A percentile compares a stretch with the other conserved stretches of the same genome.
These are phyloP conservation scores for Pinus tabuliformis DNA, from an alignment of 75 land plant species.

Conservation along the genomic window DNA sequence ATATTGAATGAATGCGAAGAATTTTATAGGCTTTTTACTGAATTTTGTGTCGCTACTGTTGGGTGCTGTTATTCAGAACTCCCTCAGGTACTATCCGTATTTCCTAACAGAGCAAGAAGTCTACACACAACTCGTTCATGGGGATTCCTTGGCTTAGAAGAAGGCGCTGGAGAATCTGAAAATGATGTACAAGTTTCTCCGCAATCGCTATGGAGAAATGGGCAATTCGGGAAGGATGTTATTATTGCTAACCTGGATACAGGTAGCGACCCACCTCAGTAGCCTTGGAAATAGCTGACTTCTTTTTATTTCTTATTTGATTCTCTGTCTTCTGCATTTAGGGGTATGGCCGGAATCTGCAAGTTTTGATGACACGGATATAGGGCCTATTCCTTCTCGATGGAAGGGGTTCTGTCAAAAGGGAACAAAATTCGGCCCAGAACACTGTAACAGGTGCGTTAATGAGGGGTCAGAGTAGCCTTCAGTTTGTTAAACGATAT, in stretches of 20 bases:
- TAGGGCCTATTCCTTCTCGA: slow-evolving; percentile 51
- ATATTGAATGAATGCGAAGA: not conserved
- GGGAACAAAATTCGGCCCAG: not conserved
- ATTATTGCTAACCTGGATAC: slow-evolving; percentile 40
- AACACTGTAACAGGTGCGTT: too few relatives aligned
- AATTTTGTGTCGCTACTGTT: too few relatives aligned
- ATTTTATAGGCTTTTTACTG: not conserved
- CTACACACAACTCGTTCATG: slow-evolving; percentile 11
- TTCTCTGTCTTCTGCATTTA: slow-evolving; percentile 1
- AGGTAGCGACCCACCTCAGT: slow-evolving; percentile 13
- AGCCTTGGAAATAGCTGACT: not conserved
- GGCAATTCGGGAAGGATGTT: slow-evolving; percentile 28
- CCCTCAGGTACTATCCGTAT: slow-evolving; percentile 1
- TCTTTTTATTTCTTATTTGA: not conserved
- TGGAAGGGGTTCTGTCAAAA: slow-evolving; percentile 60
- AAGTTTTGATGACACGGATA: slow-evolving; percentile 44
- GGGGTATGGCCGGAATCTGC: slow-evolving; percentile 69
- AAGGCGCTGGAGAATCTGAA: not conserved
- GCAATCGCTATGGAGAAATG: slow-evolving; percentile 30
- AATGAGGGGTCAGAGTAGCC: too few relatives aligned
- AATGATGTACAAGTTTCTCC: not conserved
- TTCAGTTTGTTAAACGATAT: too few relatives aligned
- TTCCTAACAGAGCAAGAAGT: not conserved
- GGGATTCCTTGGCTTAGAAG: slow-evolving; percentile 3
- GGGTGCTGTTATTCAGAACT: not conserved